These are phyloP conservation scores for Phoma sp. DNA, from an alignment of 2,329 filamentous ascomycete genomes.

Conservation along the genomic window DNA sequence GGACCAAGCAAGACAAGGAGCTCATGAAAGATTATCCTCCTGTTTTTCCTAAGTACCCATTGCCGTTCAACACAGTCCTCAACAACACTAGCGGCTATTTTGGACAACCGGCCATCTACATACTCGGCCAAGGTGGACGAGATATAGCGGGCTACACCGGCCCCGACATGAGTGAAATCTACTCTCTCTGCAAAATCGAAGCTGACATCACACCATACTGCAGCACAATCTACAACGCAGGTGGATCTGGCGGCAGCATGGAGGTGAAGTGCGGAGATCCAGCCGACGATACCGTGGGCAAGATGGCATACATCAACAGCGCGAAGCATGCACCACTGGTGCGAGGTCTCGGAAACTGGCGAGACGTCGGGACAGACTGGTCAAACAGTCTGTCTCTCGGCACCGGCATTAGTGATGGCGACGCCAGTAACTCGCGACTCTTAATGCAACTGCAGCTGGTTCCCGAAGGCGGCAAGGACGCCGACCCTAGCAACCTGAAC, in stretches of 20 bases:
- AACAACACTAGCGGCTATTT: slow-evolving; percentile 42
- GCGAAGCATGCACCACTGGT: slow-evolving; percentile 63
- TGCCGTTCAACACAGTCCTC: slow-evolving; percentile 66
- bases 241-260: slow-evolving; percentile 62
- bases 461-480: slow-evolving; percentile 14
- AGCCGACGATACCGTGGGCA: slow-evolving; percentile 44
- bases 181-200: slow-evolving; percentile 72
- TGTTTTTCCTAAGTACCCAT: slow-evolving; percentile 58
- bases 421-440: slow-evolving; percentile 53
- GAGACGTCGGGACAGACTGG: slow-evolving; percentile 53
- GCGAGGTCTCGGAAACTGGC: slow-evolving; percentile 53
- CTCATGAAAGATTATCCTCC: slow-evolving; percentile 24
- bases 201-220: slow-evolving; percentile 70
- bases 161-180: slow-evolving; percentile 45
- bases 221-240: slow-evolving; percentile 62
- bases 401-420: slow-evolving; percentile 51
- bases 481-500: slow-evolving; percentile 21
- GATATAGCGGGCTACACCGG: slow-evolving; percentile 16
- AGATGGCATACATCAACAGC: slow-evolving; percentile 61
- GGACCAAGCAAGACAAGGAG: neutral
- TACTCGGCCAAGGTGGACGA: slow-evolving; percentile 56
- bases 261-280: slow-evolving; percentile 66
- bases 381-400: slow-evolving; percentile 51
- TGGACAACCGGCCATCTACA: slow-evolving; percentile 65
- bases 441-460: slow-evolving; percentile 53